phyloP scores from a whole-genome alignment of 805 yeast genomes.

The Pichia kluyveri region DNA sequence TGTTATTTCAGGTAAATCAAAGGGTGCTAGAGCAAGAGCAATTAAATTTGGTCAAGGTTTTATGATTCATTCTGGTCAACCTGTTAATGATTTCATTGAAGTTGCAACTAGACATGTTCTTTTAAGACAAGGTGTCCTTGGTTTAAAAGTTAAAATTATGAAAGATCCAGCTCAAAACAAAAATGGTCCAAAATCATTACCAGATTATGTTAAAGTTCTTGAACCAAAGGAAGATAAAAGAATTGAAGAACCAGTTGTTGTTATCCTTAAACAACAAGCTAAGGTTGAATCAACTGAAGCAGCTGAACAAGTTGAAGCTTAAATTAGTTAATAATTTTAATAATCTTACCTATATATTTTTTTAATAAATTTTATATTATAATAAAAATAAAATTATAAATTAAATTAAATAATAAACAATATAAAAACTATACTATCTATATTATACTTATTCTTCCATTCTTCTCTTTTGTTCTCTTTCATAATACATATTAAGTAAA shows the following conservation, averaged over 20 bases:
- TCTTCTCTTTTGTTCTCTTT: conserved; percentile 39
- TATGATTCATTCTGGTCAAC: conserved; percentile 99
- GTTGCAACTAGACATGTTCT: conserved; percentile 98
- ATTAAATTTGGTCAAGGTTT: conserved; percentile 99
- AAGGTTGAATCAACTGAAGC: conserved; percentile 26
- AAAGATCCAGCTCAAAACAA: conserved; percentile 89
- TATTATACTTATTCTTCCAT: conserved; percentile 1
- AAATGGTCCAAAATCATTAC: conserved; percentile 84
- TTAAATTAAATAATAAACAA: background rate
- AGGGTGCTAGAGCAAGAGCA: conserved; percentile 99
- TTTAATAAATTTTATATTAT: background rate
- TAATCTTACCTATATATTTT: background rate
- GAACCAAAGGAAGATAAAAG: conserved; percentile 94
- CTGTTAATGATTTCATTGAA: conserved; percentile 97
- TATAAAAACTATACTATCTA: background rate
- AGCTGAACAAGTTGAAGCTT: conserved; percentile 1
- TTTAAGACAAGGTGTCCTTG: conserved; percentile 99
- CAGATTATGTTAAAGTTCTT: conserved; percentile 86
- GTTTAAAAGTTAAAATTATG: conserved; percentile 99
- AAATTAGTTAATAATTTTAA: background rate
- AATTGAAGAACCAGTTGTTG: conserved; percentile 73
- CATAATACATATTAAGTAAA: conserved; percentile 46
- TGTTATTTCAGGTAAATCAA: conserved; percentile 98
- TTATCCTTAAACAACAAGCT: conserved; percentile 36
- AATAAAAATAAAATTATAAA: background rate